Percentiles rank a stretch among this genome's conserved stretches.
These are phyloP conservation scores for Inonotus hispidus DNA, from an alignment of 1,284 basidiomycete genomes.

Conservation along the genomic window DNA sequence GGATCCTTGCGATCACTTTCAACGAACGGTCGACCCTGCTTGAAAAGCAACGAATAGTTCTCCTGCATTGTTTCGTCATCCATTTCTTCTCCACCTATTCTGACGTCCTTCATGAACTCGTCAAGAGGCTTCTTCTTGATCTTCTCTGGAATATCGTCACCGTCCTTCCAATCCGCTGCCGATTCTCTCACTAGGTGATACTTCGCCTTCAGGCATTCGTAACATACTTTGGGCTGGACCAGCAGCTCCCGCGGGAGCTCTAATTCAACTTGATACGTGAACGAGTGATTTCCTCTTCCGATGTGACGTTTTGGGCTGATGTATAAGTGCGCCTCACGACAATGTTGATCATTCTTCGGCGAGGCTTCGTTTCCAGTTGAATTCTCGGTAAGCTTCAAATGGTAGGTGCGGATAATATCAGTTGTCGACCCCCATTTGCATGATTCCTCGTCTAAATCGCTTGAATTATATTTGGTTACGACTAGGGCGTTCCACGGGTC, in stretches of 20 bases:
- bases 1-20: background rate
- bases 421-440: slow-evolving; percentile 13
- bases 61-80: background rate
- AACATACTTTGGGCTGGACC: slow-evolving; percentile 18
- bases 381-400: slow-evolving; percentile 16
- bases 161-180: background rate
- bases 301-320: slow-evolving; percentile 20
- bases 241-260: slow-evolving; percentile 25
- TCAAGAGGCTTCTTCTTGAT: background rate
- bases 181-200: background rate
- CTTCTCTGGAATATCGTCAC: background rate
- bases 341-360: background rate
- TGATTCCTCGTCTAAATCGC: background rate
- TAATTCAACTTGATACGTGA: slow-evolving; percentile 25
- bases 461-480: background rate
- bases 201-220: slow-evolving; percentile 5
- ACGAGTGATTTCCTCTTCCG: slow-evolving; percentile 25
- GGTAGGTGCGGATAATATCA: slow-evolving; percentile 19
- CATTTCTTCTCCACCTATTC: background rate
- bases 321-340: slow-evolving; percentile 24
- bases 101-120: background rate
- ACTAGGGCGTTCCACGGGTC: slow-evolving; percentile 23
- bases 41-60: background rate
- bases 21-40: slow-evolving; percentile 6
- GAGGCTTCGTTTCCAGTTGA: background rate